A percentile compares a stretch with the other conserved stretches of the same genome.
These are phyloP conservation scores for Suhomyces anneliseae DNA, from an alignment of 1,139 yeast species.

Conservation along the genomic window DNA sequence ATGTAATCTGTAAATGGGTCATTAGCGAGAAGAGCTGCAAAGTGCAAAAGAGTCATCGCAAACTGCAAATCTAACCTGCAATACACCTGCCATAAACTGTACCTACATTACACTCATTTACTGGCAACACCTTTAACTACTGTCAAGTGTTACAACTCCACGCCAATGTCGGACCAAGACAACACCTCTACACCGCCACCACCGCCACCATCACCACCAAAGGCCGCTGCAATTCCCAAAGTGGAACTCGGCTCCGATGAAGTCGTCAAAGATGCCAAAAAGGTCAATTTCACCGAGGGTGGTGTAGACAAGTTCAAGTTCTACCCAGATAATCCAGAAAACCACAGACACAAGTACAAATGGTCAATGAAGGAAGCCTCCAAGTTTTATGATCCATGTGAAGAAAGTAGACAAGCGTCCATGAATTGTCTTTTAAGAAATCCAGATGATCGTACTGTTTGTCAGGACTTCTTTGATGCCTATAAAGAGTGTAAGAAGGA, in stretches of 20 bases:
- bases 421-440: constrained; percentile 74
- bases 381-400: constrained; percentile 89
- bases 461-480: constrained; percentile 87
- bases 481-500: constrained; percentile 89
- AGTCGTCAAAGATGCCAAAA: constrained; percentile 41
- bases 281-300: constrained; percentile 60
- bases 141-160: no score
- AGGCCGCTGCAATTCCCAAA: background rate
- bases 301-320: constrained; percentile 58
- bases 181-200: no score
- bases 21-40: background rate
- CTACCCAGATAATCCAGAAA: constrained; percentile 81
- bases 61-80: background rate
- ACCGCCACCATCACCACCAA: no score
- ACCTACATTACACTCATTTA: no score
- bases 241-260: constrained; percentile 20
- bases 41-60: background rate
- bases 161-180: no score
- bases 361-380: constrained; percentile 75
- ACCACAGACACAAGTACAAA: constrained; percentile 57
- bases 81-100: background rate
- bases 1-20: background rate
- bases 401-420: constrained; percentile 84
- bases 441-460: constrained; percentile 70
- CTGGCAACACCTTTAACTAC: no score